These are phyloP conservation scores for Moelleriella libera DNA, from an alignment of 2,329 filamentous ascomycete species.

Conservation along the genomic window DNA sequence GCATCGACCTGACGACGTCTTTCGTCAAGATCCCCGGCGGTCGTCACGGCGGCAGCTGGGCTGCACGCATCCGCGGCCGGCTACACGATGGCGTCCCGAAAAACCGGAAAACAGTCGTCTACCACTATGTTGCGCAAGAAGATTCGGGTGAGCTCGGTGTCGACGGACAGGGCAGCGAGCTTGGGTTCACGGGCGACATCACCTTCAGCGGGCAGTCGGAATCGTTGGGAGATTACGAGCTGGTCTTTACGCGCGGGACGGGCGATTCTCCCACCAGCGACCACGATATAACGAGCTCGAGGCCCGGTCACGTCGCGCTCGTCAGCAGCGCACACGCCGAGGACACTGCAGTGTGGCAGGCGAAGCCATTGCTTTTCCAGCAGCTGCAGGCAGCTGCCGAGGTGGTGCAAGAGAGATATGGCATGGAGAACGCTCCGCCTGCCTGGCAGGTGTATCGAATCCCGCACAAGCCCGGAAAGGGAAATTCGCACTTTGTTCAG, in stretches of 20 bases:
- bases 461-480: conserved; percentile 48
- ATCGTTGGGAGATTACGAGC: conserved; percentile 64
- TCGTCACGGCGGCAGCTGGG: conserved; percentile 80
- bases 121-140: conserved; percentile 76
- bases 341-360: conserved; percentile 66
- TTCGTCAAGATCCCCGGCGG: conserved; percentile 90
- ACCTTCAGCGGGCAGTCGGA: conserved; percentile 55
- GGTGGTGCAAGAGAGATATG: conserved; percentile 32
- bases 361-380: conserved; percentile 49
- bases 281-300: conserved; percentile 52
- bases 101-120: conserved; percentile 58
- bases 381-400: conserved; percentile 37
- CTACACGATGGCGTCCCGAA: conserved; percentile 54
- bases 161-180: conserved; percentile 32
- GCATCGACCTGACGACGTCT: conserved; percentile 78
- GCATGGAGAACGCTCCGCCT: conserved; percentile 57
- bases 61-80: conserved; percentile 69
- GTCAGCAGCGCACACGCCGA: conserved; percentile 58
- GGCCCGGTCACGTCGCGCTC: conserved; percentile 62
- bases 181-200: conserved; percentile 45
- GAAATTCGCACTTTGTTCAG: conserved; percentile 79
- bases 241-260: conserved; percentile 61
- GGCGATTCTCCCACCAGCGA: conserved; percentile 45
- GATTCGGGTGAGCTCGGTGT: conserved; percentile 53
- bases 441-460: conserved; percentile 79